Evolutionary conservation across 73 alveolate genomes (phyloP), one percentile per base, ranked within the genome.

Genomic region (Durusdinium trenchii): DNA sequence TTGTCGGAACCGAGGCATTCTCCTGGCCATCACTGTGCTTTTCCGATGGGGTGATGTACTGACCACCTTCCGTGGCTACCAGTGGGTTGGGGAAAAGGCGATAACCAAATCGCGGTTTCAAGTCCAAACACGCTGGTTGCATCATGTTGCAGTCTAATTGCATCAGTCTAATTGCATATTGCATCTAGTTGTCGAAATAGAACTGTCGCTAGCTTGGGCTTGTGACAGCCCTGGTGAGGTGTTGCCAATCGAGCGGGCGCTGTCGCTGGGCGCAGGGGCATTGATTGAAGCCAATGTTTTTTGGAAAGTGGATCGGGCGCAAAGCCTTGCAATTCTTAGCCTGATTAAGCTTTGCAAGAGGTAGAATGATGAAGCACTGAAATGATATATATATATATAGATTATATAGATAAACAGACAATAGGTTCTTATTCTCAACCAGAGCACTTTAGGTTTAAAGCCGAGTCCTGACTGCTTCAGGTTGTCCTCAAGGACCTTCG

Each of bases 21-120:
- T 91, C 67, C 47, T 91, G 87, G 97, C 97, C 57, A n/a, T 91
- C 78, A 69, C 97, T 6, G 97, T 69, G 97, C 97, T 91, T 48
- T 54, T 91, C 54, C 97, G 97, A 43, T 91, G 97, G 97, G 97
- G 71, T 14, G 89, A 91, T 45, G 97, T 91, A 46, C 48, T 91
- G 57, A 91, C 97, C 76, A 91, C 89, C 97, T 91, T 91, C 42
- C 71, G 97, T 42, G 97, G 97, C 54, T 91, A 91, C 50, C 97
- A 91, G 43, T 91, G 97, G 97, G 97, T 91, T 36, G 97, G 97
- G 26, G 97, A 91, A 75, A 91, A 91, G 97, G 95, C 67, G 20
- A 45, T 20, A 51, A 26, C 50, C 84, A 26, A 20, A 51, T 26
- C 36, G 3, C 84, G 84, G 3, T 73, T 73, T 10, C 52, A 73